These are phyloP conservation scores for Brettanomyces naardenensis DNA, from an alignment of 805 yeast species.

Conservation along the genomic window DNA sequence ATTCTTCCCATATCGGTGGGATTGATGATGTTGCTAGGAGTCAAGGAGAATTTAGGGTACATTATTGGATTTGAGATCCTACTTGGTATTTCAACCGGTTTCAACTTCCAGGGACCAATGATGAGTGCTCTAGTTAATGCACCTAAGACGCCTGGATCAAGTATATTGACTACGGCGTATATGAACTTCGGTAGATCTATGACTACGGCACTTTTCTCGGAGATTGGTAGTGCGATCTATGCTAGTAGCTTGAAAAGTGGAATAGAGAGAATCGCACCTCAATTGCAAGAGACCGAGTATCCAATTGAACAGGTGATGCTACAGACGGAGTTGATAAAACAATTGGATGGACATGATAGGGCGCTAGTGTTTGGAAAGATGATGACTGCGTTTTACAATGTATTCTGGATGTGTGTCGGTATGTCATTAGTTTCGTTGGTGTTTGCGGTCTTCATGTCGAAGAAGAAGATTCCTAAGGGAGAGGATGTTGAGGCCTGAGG, in stretches of 20 bases:
- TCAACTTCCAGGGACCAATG: slow-evolving; percentile 35
- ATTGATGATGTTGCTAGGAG: slow-evolving; percentile 30
- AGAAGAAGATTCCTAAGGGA: slow-evolving; percentile 31
- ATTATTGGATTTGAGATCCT: slow-evolving; percentile 40
- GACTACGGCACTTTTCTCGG: slow-evolving; percentile 38
- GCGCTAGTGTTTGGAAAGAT: slow-evolving; percentile 14
- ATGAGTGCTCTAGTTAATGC: slow-evolving; percentile 38
- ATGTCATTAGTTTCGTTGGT: slow-evolving; percentile 28
- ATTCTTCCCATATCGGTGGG: slow-evolving; percentile 33
- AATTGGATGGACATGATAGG: slow-evolving; percentile 9
- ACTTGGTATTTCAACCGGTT: slow-evolving; percentile 40
- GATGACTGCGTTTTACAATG: slow-evolving; percentile 31
- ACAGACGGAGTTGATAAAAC: slow-evolving; percentile 4
- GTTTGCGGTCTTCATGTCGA: slow-evolving; percentile 30
- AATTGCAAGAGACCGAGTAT: background rate
- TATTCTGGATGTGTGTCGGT: slow-evolving; percentile 35
- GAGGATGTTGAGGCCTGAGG: slow-evolving; percentile 1
- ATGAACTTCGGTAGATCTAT: slow-evolving; percentile 36
- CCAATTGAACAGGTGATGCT: slow-evolving; percentile 2
- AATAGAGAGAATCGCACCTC: slow-evolving; percentile 6
- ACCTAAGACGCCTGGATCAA: slow-evolving; percentile 43
- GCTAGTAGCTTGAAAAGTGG: slow-evolving; percentile 20
- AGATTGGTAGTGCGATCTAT: slow-evolving; percentile 35
- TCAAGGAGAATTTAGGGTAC: slow-evolving; percentile 26
- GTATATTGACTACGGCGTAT: slow-evolving; percentile 39